Base-by-base conservation (phyloP, 2,329 filamentous ascomycete species). In the Colletotrichum spaethianum region DNA sequence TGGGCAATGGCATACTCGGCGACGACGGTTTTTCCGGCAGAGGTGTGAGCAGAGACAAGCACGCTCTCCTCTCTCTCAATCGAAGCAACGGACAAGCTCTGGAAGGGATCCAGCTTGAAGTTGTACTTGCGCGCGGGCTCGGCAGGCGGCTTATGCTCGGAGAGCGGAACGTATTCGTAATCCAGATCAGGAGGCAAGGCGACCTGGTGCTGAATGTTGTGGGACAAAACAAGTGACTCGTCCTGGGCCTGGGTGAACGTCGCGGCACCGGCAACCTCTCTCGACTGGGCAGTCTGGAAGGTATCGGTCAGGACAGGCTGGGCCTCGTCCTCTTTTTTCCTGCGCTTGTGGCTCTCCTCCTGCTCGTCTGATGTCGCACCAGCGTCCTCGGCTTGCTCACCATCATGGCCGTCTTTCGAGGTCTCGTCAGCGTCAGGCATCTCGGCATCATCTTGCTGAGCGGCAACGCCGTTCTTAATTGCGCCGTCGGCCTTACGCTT, bases 191-290 rank as follows among this genome's bases (percentile, higher is more conserved):
- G 95, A 2, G 96, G 96, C 26, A 99, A 87, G 16, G 96, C 94
- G 76, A 98, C 96, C 84, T 99, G 96, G 87, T 99, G 96, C 83
- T 97, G 95, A 77, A 99, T 97, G 85, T 99, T 98, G 85, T 99
- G 97, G 57, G 94, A 96, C 63, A 99, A 84, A 28, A 97, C 92
- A 36, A 99, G 90, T 7, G 93, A 90, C 57, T 91, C 86, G 36
- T 95, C 93, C 75, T 90, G 81, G 82, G 86, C 73, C 86, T 87
- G 75, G 20, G 88, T 85, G 67, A 91, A 87, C 11, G 94, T 95
- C 40, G 92, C 91, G 7, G 94, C 93, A 33, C 92, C 93, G 28
- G 93, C 94, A 48, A 99, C 89, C 82, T 98, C 94, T 86, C 96
- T 90, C 74, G 95, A 97, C 83, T 98, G 92, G 79, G 96, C 95